Percentiles rank a stretch among this genome's conserved stretches.
Evolutionary conservation across 805 yeast species (phyloP).

Genomic region (Candida easanensis): DNA sequence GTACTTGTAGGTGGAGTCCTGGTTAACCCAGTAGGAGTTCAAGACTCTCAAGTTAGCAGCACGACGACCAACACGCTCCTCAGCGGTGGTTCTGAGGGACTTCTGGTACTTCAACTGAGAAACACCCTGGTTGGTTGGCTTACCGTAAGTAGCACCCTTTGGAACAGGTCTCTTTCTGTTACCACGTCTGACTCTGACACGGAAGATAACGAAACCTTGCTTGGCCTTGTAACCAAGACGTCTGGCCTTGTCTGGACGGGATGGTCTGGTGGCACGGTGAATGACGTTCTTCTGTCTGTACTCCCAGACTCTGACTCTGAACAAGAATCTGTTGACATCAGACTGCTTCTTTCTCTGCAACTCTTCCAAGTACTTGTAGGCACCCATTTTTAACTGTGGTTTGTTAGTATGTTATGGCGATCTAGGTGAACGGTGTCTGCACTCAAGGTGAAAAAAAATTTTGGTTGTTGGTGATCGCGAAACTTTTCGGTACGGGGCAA

Average conservation of each 20-base stretch:
- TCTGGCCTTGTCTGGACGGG: constrained; percentile 99
- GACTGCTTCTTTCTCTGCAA: constrained; percentile 99
- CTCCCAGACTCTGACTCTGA: constrained; percentile 99
- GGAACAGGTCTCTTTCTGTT: constrained; percentile 99
- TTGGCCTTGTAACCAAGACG: constrained; percentile 99
- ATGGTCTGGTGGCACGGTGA: constrained; percentile 98
- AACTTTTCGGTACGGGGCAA: neutral
- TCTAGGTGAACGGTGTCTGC: neutral
- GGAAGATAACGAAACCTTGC: constrained; percentile 98
- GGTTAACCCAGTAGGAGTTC: constrained; percentile 99
- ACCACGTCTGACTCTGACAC: constrained; percentile 99
- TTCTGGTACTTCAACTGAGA: constrained; percentile 99
- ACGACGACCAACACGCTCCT: constrained; percentile 99
- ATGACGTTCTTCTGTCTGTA: constrained; percentile 98
- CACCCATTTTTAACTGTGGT: constrained; percentile 72
- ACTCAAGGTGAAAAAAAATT: constrained; percentile 8
- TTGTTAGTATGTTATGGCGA: constrained; percentile 8
- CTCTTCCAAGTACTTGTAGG: constrained; percentile 99
- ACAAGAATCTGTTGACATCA: constrained; percentile 97
- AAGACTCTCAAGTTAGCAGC: constrained; percentile 98
- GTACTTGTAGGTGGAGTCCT: constrained; percentile 99
- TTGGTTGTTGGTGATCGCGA: constrained; percentile 7
- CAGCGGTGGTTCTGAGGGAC: constrained; percentile 96
- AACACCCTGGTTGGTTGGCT: constrained; percentile 99
- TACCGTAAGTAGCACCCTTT: constrained; percentile 99